Evolutionary conservation across 805 yeast genomes (phyloP), one percentile per base, ranked within the genome.

Genomic region (Torulaspora delbrueckii): DNA sequence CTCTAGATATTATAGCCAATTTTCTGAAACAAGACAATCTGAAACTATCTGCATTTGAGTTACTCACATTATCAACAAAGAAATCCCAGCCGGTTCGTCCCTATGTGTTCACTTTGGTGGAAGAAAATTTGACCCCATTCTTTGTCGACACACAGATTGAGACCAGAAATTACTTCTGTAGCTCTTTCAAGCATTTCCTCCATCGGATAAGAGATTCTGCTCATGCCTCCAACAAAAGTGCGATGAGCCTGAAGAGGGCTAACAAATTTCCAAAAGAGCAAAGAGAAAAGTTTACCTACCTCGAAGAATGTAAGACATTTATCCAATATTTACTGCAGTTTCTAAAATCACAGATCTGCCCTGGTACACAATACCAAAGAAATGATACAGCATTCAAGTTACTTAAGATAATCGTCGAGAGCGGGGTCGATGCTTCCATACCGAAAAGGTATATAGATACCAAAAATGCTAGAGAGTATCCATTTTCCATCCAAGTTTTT

Each of bases 121-220:
- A 63, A 31, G 59, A 68, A 0, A 65, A 74, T 25, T 56, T 82
- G 4, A 76, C 75, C 25, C 65, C 74, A 3, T 72, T 82, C 50
- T 74, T 84, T 46, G 70, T 75, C n/a, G 95, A 86, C 47, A 70
- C 76, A 14, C 79, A 82, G 45, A 72, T 86, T 12, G 90, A 84
- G 49, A 71, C 77, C 1, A 71, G 96, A 57, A 82, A 81, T 51
- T 81, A 78, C 37, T 78, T 86, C 42, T 70, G 72, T 23, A 80
- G 91, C 2, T 57, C 78, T 13, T 64, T 89, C 46, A 75, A 82
- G 44, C 78, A 74, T 45, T 81, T 89, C 51, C 58, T 87, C 9
- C 62, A 73, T 24, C 71, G 96, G 53, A 63, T 86, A 13, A 74
- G 85, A 52, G 93, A 84, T 43, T 84, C 90, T 0, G 65, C 83